Conservation (phyloP, 2,329 filamentous ascomycete species). For the Coccinonectria pachysandricola region DNA sequence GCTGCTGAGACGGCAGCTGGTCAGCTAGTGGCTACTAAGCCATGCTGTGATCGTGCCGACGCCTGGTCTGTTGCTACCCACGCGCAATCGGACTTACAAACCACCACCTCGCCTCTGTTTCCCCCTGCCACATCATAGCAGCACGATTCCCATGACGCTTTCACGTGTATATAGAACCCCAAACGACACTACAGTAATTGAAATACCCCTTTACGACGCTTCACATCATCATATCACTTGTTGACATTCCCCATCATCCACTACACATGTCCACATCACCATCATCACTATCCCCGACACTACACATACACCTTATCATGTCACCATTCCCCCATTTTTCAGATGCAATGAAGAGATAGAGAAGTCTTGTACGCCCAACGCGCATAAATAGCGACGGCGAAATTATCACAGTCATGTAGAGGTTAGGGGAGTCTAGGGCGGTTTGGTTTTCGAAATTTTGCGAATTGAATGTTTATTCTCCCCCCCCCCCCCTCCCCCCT, state of each 20-base stretch:
- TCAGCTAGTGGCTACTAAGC: too few relatives aligned
- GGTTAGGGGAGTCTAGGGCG: slow-evolving; percentile 29
- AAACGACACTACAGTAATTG: slow-evolving; percentile 28
- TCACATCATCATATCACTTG: slow-evolving; percentile 16
- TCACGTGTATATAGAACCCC: slow-evolving; percentile 29
- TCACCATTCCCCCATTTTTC: slow-evolving; percentile 12
- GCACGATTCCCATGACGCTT: slow-evolving; percentile 28
- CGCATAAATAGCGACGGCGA: slow-evolving; percentile 24
- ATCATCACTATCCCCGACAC: slow-evolving; percentile 9
- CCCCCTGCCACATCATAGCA: slow-evolving; percentile 21
- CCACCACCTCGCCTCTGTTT: slow-evolving; percentile 6
- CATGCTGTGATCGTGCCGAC: not conserved
- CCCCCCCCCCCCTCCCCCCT: too few relatives aligned
- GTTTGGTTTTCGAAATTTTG: slow-evolving; percentile 17
- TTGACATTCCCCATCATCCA: slow-evolving; percentile 12
- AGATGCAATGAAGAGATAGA: slow-evolving; percentile 29
- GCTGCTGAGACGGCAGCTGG: too few relatives aligned
- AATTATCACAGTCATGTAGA: slow-evolving; percentile 34
- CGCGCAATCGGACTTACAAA: slow-evolving; percentile 1
- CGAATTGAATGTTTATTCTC: slow-evolving; percentile 11
- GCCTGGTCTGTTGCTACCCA: slow-evolving; percentile 1
- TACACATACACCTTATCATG: slow-evolving; percentile 16
- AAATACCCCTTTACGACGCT: slow-evolving; percentile 28
- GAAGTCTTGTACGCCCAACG: slow-evolving; percentile 31
- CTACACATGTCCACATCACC: slow-evolving; percentile 15